Conservation (phyloP, 1,284 basidiomycete species). For the Apiotrichum mycotoxinovorans region DNA sequence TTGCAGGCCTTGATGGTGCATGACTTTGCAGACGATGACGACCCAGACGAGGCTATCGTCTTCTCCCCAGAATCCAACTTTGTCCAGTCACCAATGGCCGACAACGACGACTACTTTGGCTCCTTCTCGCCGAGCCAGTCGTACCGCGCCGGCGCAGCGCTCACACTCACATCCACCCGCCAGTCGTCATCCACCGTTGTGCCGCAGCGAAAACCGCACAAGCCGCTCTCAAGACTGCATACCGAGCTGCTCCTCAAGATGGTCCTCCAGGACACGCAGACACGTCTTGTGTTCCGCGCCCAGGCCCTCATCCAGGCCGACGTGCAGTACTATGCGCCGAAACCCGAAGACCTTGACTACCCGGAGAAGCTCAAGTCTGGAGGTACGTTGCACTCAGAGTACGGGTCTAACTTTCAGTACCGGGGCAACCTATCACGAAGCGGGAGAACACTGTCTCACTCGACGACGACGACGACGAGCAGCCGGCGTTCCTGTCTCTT, state of each 20-base stretch:
- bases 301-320: conserved; percentile 84
- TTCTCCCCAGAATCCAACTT: conserved; percentile 23
- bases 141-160: not conserved
- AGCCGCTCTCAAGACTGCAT: conserved; percentile 58
- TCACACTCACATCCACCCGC: not conserved
- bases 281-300: conserved; percentile 86
- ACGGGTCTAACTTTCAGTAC: not conserved
- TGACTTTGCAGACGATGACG: conserved; percentile 52
- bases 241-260: conserved; percentile 73
- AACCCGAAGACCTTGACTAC: conserved; percentile 69
- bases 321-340: conserved; percentile 74
- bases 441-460: conserved; percentile 26
- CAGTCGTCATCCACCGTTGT: not conserved
- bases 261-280: conserved; percentile 90
- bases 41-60: conserved; percentile 23
- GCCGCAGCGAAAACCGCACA: conserved; percentile 8
- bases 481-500: conserved; percentile 60
- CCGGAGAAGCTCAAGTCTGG: conserved; percentile 59
- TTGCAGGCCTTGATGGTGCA: conserved; percentile 89
- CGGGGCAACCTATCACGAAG: conserved; percentile 17
- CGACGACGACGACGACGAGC: conserved; percentile 47
- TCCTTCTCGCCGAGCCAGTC: conserved; percentile 36
- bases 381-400: conserved; percentile 18
- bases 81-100: conserved; percentile 5
- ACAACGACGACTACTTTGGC: conserved; percentile 25